phyloP scores from a whole-genome alignment of 2,329 filamentous ascomycete genomes.

The Clonostachys rhizophaga region DNA sequence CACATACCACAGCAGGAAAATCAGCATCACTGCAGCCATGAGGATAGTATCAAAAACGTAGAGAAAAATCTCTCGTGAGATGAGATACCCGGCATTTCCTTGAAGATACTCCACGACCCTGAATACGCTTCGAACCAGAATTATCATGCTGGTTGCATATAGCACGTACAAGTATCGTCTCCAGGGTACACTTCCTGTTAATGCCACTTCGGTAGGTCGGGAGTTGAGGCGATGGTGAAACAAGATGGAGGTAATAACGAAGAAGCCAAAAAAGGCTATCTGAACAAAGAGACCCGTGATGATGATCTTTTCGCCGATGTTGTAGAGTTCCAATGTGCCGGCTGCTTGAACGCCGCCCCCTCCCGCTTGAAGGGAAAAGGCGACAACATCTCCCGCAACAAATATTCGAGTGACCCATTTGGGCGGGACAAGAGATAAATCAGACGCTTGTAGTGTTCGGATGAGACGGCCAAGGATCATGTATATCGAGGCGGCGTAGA shows the following conservation, averaged over 20 bases:
- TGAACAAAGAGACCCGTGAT: slow-evolving; percentile 49
- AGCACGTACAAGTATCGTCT: slow-evolving; percentile 19
- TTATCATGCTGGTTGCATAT: slow-evolving; percentile 25
- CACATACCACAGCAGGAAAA: slow-evolving; percentile 22
- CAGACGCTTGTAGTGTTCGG: slow-evolving; percentile 25
- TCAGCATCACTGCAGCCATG: slow-evolving; percentile 32
- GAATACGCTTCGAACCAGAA: slow-evolving; percentile 39
- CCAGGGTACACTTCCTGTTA: slow-evolving; percentile 14
- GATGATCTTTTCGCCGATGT: slow-evolving; percentile 40
- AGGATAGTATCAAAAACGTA: slow-evolving; percentile 37
- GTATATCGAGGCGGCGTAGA: slow-evolving; percentile 46
- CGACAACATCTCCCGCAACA: slow-evolving; percentile 47
- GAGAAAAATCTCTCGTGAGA: slow-evolving; percentile 31
- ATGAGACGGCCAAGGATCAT: slow-evolving; percentile 42
- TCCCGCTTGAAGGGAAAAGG: slow-evolving; percentile 43
- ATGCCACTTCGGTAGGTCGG: slow-evolving; percentile 9
- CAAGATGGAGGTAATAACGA: slow-evolving; percentile 35
- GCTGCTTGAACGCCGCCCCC: slow-evolving; percentile 29
- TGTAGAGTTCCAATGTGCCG: slow-evolving; percentile 8
- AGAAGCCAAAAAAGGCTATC: slow-evolving; percentile 46
- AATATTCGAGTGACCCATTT: slow-evolving; percentile 48
- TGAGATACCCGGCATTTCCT: slow-evolving; percentile 31
- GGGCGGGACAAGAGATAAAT: slow-evolving; percentile 21
- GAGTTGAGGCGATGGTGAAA: slow-evolving; percentile 30
- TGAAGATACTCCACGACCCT: slow-evolving; percentile 41